Conservation (phyloP, 1,139 yeast genomes). For the Suhomyces guaymorum region DNA sequence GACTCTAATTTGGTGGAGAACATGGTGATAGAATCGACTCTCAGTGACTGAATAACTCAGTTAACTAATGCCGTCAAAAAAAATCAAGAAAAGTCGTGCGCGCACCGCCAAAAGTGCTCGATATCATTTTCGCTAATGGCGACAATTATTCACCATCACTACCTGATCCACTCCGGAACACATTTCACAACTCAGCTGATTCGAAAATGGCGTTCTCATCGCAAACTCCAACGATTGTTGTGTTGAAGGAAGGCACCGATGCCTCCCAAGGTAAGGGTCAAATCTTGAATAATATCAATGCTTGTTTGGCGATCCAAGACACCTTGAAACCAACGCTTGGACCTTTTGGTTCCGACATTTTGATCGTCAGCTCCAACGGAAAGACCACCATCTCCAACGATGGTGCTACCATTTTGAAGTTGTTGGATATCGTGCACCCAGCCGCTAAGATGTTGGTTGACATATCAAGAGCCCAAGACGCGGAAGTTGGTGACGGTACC, state of each 20-base stretch:
- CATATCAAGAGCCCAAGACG: conserved; percentile 94
- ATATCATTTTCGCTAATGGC: conserved; percentile 1
- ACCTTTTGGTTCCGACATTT: conserved; percentile 94
- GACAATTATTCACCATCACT: conserved; percentile 4
- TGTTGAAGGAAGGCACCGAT: conserved; percentile 96
- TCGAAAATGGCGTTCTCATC: conserved; percentile 76
- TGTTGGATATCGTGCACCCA: conserved; percentile 95
- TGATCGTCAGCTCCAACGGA: conserved; percentile 80
- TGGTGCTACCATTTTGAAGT: conserved; percentile 93
- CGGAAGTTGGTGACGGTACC: conserved; percentile 99
- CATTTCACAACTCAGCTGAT: background rate
- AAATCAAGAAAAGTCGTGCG: conserved; percentile 8
- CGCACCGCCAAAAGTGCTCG: conserved; percentile 6
- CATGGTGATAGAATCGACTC: background rate
- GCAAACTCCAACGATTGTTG: conserved; percentile 96
- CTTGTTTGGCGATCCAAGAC: conserved; percentile 95
- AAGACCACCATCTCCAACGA: conserved; percentile 95
- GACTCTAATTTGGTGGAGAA: background rate
- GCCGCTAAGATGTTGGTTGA: conserved; percentile 96
- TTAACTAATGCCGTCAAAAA: conserved; percentile 1
- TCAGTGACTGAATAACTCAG: conserved; percentile 1
- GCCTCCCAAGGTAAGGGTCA: conserved; percentile 96
- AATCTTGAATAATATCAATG: conserved; percentile 90
- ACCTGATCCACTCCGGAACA: background rate
- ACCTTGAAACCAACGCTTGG: conserved; percentile 94